A percentile compares a stretch with the other conserved stretches of the same genome.
Conservation (phyloP, 148 eudicot genomes). For the Amaranthus hypochondriacus region DNA sequence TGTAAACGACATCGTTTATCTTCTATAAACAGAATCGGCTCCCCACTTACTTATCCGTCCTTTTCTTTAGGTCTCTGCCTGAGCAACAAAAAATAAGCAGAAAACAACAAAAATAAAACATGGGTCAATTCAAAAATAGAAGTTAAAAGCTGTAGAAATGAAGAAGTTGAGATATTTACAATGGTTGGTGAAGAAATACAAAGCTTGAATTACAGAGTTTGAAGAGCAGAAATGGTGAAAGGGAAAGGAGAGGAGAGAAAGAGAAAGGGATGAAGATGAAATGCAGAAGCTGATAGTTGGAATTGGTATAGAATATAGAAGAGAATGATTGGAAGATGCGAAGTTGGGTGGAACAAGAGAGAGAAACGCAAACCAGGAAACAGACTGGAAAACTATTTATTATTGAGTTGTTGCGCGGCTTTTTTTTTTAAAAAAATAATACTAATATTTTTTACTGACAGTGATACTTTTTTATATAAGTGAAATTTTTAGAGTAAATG, state of each 20-base stretch:
- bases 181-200: neutral
- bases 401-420: too few species aligned
- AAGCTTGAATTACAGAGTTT: constrained; percentile 3
- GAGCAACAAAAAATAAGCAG: neutral
- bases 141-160: neutral
- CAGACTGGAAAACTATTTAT: neutral
- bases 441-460: too few species aligned
- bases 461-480: too few species aligned
- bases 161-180: neutral
- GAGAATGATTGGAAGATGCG: neutral
- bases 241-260: neutral
- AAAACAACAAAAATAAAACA: constrained; percentile 10
- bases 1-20: constrained; percentile 45
- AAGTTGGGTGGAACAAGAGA: neutral
- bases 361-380: neutral
- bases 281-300: neutral
- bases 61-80: constrained; percentile 16
- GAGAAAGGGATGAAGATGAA: neutral
- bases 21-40: too few species aligned
- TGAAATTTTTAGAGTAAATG: too few species aligned
- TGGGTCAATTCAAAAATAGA: neutral
- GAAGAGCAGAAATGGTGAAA: constrained; percentile 5
- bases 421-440: too few species aligned
- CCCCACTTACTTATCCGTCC: neutral
- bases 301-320: too few species aligned